Base-by-base conservation (phyloP, 164 flowering plant genomes). In the Umbellularia californica region DNA sequence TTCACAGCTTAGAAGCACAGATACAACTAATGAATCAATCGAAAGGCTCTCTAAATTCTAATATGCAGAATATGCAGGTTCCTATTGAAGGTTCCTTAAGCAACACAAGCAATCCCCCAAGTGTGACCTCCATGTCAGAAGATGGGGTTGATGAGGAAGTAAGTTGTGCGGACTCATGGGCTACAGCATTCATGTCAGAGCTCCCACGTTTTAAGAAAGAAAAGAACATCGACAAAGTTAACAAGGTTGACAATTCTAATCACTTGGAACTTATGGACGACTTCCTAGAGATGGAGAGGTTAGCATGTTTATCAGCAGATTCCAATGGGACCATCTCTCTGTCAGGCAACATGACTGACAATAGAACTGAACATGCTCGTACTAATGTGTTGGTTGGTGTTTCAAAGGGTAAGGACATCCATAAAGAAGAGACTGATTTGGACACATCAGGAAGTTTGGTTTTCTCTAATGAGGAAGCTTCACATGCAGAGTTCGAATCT, bases 231-330 rank as follows among this genome's bases (percentile, higher is more conserved):
- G 88, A 83, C 63, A 90, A 84, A 78, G 67, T 83, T 69, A 83
- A 66, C 60, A 90, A 84, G 73, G 74, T 82, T 58, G 93, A 88
- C 25, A 85, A 69, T 74, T 76, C 85, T 24, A 88, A 72, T 69
- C 85, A 82, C 68, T 73, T 90, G 85, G 93, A 89, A 71, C 88
- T 94, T 69, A 96, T 96, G 97, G 95, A 92, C 81, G 99, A 95
- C 80, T 96, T 96, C 79, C 83, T 94, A 58, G 98, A 94, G 85
- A 94, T 96, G 98, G 99, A 96, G 85, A 96, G 88, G 79, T 83
- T 96, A 74, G 99, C 98, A 19, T 78, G 89, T 76, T 77, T 78
- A 47, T 78, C 92, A 35, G 78, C 83, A 47, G 86, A 87, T 27
- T 83, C 90, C 60, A 85, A 86, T 81, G 87, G 83, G 58, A 75